These are phyloP conservation scores for Exophiala phaeomuriformis DNA, from an alignment of 2,329 filamentous ascomycete genomes.

Conservation along the genomic window DNA sequence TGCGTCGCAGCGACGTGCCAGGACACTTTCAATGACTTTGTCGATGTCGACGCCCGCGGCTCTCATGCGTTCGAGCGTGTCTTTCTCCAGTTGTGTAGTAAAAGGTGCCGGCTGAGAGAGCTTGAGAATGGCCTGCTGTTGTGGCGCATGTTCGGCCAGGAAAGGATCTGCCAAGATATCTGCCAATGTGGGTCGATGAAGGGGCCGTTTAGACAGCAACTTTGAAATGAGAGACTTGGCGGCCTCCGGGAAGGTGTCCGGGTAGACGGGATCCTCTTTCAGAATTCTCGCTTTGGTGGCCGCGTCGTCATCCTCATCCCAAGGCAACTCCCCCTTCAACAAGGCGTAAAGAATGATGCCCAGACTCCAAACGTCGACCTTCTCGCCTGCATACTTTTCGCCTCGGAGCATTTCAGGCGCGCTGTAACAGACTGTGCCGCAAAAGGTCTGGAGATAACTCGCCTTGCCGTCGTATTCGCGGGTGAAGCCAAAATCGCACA, in stretches of 20 bases:
- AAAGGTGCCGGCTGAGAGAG: constrained; percentile 75
- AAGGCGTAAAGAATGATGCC: constrained; percentile 84
- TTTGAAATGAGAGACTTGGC: constrained; percentile 68
- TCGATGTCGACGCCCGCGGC: constrained; percentile 92
- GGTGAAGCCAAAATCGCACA: constrained; percentile 97
- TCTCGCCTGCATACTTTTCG: constrained; percentile 95
- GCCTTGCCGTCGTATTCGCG: constrained; percentile 92
- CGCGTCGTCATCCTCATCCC: constrained; percentile 85
- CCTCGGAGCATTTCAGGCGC: constrained; percentile 98
- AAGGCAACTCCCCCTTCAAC: constrained; percentile 75
- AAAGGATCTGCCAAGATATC: constrained; percentile 87
- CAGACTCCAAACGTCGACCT: constrained; percentile 97
- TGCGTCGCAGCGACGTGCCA: constrained; percentile 81
- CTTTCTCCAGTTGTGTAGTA: constrained; percentile 77
- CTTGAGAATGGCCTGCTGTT: constrained; percentile 83
- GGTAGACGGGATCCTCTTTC: constrained; percentile 75
- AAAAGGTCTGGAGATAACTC: constrained; percentile 94
- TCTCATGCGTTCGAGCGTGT: constrained; percentile 85
- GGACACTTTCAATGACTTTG: constrained; percentile 84
- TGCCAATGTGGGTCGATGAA: constrained; percentile 70
- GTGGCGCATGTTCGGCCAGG: constrained; percentile 74
- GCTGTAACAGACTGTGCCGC: constrained; percentile 94
- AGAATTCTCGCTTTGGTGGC: constrained; percentile 80
- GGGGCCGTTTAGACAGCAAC: constrained; percentile 82
- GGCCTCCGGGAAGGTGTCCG: constrained; percentile 68